These are phyloP conservation scores for Ehretia macrophylla DNA, from an alignment of 257 asterid species.

Conservation along the genomic window DNA sequence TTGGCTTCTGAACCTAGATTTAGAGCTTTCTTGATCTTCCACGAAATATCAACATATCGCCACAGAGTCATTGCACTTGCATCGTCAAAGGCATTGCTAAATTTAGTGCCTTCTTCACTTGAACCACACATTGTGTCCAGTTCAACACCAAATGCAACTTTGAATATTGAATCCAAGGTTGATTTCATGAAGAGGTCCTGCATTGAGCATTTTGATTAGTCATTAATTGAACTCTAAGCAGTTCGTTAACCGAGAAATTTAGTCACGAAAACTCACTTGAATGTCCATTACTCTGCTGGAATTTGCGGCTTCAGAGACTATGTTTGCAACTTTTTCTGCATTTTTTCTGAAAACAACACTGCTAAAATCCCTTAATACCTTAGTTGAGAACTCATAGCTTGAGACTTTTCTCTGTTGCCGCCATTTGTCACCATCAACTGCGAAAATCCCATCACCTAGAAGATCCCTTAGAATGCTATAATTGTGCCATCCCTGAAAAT, in stretches of 20 bases:
- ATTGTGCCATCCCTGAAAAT: conserved; percentile 49
- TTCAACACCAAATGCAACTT: conserved; percentile 55
- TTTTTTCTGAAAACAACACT: conserved; percentile 51
- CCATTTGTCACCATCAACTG: conserved; percentile 85
- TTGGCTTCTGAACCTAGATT: conserved; percentile 49
- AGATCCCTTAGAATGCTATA: conserved; percentile 39
- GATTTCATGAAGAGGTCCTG: conserved; percentile 59
- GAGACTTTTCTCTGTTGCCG: conserved; percentile 63
- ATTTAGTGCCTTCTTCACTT: conserved; percentile 42
- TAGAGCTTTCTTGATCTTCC: conserved; percentile 48
- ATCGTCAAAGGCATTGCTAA: conserved; percentile 47
- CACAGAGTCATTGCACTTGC: conserved; percentile 47
- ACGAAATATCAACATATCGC: conserved; percentile 48
- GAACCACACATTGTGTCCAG: conserved; percentile 55
- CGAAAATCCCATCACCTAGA: conserved; percentile 71
- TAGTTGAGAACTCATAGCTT: conserved; percentile 67
- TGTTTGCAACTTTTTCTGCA: conserved; percentile 39
- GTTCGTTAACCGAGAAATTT: background rate
- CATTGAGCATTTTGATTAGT: conserved; percentile 7
- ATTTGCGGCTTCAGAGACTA: conserved; percentile 42
- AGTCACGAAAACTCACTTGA: conserved; percentile 41
- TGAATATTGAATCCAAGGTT: conserved; percentile 49
- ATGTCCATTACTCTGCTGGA: conserved; percentile 39
- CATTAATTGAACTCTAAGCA: background rate
- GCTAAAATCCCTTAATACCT: conserved; percentile 64